A percentile compares a stretch with the other conserved stretches of the same genome.
These are phyloP conservation scores for Tilletiopsis washingtonensis DNA, from an alignment of 1,284 basidiomycete genomes.

Conservation along the genomic window DNA sequence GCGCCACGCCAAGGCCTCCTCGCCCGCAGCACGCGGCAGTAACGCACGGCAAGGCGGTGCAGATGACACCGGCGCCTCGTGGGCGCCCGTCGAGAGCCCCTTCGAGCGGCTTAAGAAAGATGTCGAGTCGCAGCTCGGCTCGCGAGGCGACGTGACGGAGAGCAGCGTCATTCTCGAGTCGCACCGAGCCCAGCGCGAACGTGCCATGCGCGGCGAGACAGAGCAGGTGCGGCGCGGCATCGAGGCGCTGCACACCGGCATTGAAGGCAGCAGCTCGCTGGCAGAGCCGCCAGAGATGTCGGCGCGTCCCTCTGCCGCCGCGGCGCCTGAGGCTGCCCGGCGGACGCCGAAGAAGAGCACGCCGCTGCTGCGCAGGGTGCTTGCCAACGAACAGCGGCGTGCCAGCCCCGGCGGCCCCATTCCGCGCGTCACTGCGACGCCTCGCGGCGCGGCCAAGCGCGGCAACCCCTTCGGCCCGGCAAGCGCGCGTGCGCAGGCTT, in stretches of 20 bases:
- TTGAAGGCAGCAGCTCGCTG: neutral
- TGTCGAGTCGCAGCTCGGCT: constrained; percentile 54
- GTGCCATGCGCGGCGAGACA: too few relatives aligned
- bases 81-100: constrained; percentile 58
- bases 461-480: neutral
- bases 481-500: neutral
- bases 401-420: neutral
- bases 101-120: constrained; percentile 65
- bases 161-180: constrained; percentile 10
- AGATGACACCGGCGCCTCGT: constrained; percentile 4
- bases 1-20: neutral
- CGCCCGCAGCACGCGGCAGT: too few relatives aligned
- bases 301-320: neutral
- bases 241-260: constrained; percentile 5
- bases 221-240: too few relatives aligned
- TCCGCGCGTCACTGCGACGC: neutral
- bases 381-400: too few relatives aligned
- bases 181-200: neutral
- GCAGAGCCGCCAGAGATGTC: too few relatives aligned
- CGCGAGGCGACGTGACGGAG: neutral
- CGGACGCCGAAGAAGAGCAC: neutral
- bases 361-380: neutral
- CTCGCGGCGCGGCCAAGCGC: too few relatives aligned
- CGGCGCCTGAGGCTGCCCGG: too few relatives aligned
- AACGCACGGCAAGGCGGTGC: too few relatives aligned